These are phyloP conservation scores for Chaetomiaceae sp. DNA, from an alignment of 2,329 filamentous ascomycete species.

Conservation along the genomic window DNA sequence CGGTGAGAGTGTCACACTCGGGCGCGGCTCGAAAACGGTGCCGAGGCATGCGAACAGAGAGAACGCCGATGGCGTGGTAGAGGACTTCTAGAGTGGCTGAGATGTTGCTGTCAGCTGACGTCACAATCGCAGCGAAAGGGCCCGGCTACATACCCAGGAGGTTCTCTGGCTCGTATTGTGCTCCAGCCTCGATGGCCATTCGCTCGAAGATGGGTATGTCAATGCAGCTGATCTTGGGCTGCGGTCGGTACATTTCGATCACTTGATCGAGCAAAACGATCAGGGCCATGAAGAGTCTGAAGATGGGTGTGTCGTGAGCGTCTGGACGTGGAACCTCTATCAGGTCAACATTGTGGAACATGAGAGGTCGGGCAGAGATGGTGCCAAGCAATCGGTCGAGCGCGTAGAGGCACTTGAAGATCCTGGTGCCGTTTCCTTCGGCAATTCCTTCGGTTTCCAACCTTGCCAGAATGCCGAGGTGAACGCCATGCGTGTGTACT, in stretches of 20 bases:
- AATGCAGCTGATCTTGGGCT: slow-evolving; percentile 43
- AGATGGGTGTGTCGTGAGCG: slow-evolving; percentile 46
- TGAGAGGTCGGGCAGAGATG: slow-evolving; percentile 54
- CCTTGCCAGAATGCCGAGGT: slow-evolving; percentile 15
- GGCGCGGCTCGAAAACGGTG: slow-evolving; percentile 26
- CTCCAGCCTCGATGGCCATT: slow-evolving; percentile 51
- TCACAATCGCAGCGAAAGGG: no score
- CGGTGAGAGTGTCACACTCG: slow-evolving; percentile 34
- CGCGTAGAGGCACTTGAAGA: slow-evolving; percentile 33
- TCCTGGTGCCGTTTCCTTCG: neutral
- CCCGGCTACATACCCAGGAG: slow-evolving; percentile 40
- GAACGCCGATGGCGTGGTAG: slow-evolving; percentile 59
- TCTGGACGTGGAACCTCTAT: slow-evolving; percentile 50
- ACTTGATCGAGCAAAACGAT: slow-evolving; percentile 53
- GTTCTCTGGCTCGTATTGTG: slow-evolving; percentile 43
- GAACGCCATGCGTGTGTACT: slow-evolving; percentile 23
- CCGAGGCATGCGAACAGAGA: slow-evolving; percentile 52
- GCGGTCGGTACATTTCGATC: slow-evolving; percentile 56
- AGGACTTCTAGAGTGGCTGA: slow-evolving; percentile 58
- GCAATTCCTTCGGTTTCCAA: neutral
- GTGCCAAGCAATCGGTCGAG: slow-evolving; percentile 56
- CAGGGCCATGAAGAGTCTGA: slow-evolving; percentile 52
- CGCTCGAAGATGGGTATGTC: slow-evolving; percentile 54
- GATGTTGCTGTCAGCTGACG: neutral
- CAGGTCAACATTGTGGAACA: slow-evolving; percentile 58